Conservation (phyloP, 2,329 filamentous ascomycete species). For the Penicillium corylophilum region DNA sequence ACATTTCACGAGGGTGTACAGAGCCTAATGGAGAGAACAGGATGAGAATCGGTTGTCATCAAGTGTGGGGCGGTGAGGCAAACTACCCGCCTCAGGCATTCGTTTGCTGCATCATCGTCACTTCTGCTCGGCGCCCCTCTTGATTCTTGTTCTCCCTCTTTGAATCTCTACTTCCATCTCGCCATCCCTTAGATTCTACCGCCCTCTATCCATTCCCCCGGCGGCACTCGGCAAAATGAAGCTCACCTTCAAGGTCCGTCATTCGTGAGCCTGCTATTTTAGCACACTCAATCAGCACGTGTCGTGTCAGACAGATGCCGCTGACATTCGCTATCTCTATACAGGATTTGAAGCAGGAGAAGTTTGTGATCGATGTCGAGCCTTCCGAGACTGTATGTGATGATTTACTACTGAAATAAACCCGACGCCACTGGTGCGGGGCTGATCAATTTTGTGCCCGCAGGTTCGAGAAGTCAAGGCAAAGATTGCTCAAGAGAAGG, state of each 20-base stretch:
- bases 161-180: not conserved
- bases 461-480: slow-evolving; percentile 89
- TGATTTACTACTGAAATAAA: slow-evolving; percentile 6
- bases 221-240: slow-evolving; percentile 56
- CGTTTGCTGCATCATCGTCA: slow-evolving; percentile 14
- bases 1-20: no score
- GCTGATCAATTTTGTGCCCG: slow-evolving; percentile 29
- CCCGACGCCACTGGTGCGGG: slow-evolving; percentile 31
- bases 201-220: slow-evolving; percentile 21
- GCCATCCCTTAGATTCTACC: not conserved
- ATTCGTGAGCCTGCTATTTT: slow-evolving; percentile 21
- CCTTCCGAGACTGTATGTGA: slow-evolving; percentile 79
- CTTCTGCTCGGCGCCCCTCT: slow-evolving; percentile 14
- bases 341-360: slow-evolving; percentile 97
- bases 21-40: not conserved
- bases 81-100: slow-evolving; percentile 10
- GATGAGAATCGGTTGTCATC: not conserved
- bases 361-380: slow-evolving; percentile 95
- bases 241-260: slow-evolving; percentile 67
- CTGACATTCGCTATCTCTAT: slow-evolving; percentile 6
- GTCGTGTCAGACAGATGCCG: slow-evolving; percentile 18
- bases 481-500: slow-evolving; percentile 88
- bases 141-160: slow-evolving; percentile 5
- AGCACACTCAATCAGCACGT: slow-evolving; percentile 1
- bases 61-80: slow-evolving; percentile 13